Evolutionary conservation across 352 stramenopile species (phyloP).

Genomic region (Phytophthora cryptogea): DNA sequence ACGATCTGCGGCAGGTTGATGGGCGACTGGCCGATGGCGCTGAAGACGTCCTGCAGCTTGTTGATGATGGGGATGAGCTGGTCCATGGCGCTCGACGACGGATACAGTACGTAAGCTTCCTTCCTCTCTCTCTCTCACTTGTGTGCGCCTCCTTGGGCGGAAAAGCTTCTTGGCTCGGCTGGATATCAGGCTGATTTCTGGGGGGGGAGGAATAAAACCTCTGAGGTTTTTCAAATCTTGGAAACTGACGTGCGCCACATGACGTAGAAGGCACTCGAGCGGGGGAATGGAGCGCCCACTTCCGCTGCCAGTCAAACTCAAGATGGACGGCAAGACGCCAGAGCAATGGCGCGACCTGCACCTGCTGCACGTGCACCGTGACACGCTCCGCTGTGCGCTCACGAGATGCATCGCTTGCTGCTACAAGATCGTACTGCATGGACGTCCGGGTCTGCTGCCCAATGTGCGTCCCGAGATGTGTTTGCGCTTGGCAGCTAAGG

Average conservation of each 20-base stretch:
- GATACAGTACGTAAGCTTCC: too few species aligned
- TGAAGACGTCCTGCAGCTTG: conserved; percentile 99
- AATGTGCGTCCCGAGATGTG: conserved; percentile 84
- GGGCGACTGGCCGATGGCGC: conserved; percentile 93
- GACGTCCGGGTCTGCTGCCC: conserved; percentile 53
- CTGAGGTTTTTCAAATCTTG: conserved; percentile 5
- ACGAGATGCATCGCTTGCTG: conserved; percentile 83
- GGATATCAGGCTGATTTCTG: conserved; percentile 27
- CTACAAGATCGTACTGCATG: conserved; percentile 86
- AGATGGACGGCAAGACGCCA: conserved; percentile 6
- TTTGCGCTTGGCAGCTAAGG: conserved; percentile 44
- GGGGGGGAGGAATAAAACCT: conserved; percentile 24
- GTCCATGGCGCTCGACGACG: conserved; percentile 86
- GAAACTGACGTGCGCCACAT: conserved; percentile 13
- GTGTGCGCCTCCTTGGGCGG: conserved; percentile 9
- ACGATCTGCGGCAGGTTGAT: conserved; percentile 99
- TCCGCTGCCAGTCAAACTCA: conserved; percentile 14
- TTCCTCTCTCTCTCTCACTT: too few species aligned
- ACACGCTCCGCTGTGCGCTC: conserved; percentile 74
- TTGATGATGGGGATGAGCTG: conserved; percentile 99
- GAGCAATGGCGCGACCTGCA: conserved; percentile 50
- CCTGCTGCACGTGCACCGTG: conserved; percentile 63
- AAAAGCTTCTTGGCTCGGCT: neutral
- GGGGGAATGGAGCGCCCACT: neutral
- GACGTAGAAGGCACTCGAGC: neutral